Evolutionary conservation across 2,329 filamentous ascomycete genomes (phyloP).

Genomic region (Rhinocladiella similis): DNA sequence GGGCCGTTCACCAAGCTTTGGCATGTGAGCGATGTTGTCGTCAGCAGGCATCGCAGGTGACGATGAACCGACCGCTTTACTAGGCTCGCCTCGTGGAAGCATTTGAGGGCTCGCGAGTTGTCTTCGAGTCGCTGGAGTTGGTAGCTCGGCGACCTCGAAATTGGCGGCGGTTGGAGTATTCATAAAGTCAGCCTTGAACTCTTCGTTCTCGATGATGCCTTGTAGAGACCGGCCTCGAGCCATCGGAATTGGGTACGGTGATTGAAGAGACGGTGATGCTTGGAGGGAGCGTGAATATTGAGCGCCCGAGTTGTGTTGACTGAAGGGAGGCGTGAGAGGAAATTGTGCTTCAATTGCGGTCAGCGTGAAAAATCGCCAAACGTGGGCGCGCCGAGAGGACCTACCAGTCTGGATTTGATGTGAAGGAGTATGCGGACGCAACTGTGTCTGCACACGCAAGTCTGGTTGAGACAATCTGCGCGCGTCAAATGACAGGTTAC

Average conservation of each 20-base stretch:
- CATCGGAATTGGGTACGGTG: conserved; percentile 42
- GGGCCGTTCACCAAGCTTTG: conserved; percentile 17
- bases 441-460: conserved; percentile 36
- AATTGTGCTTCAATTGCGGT: conserved; percentile 54
- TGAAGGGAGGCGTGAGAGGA: conserved; percentile 65
- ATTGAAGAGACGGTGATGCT: conserved; percentile 42
- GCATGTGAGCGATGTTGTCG: conserved; percentile 3
- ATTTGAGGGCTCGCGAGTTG: conserved; percentile 9
- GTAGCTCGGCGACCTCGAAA: conserved; percentile 57
- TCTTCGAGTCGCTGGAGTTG: conserved; percentile 36
- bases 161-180: conserved; percentile 6
- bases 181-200: conserved; percentile 39
- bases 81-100: conserved; percentile 11
- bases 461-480: conserved; percentile 43
- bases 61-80: conserved; percentile 17
- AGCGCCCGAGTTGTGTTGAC: conserved; percentile 39
- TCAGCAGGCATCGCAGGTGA: conserved; percentile 3
- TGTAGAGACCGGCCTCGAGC: conserved; percentile 48
- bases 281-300: conserved; percentile 41
- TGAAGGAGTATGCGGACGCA: conserved; percentile 62
- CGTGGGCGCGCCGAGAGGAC: conserved; percentile 30
- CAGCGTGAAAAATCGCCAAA: conserved; percentile 13
- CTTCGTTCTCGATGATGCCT: conserved; percentile 56
- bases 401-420: conserved; percentile 61
- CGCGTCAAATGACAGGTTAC: conserved; percentile 26